phyloP scores from a whole-genome alignment of 139 green algal species.

The Tetradesmus obliquus region DNA sequence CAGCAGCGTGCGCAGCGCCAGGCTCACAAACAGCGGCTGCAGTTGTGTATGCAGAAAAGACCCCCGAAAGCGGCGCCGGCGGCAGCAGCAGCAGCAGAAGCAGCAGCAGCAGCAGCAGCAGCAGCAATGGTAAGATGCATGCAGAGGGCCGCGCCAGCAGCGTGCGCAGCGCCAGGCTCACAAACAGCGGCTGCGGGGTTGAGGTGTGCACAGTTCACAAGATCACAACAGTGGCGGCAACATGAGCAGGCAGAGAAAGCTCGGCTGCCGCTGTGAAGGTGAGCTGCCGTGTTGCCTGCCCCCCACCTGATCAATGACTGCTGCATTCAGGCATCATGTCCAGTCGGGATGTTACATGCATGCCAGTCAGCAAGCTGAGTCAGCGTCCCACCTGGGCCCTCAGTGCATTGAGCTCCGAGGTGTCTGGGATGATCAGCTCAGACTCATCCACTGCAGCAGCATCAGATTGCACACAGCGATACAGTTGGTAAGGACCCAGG shows the following conservation, averaged over 20 bases:
- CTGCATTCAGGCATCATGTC: too few relatives aligned
- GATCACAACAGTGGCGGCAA: too few relatives aligned
- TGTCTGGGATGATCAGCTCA: conserved; percentile 22
- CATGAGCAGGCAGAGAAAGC: neutral
- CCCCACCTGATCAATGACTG: too few relatives aligned
- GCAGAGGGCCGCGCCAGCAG: neutral
- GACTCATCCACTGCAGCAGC: neutral
- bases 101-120: neutral
- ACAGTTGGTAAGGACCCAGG: too few relatives aligned
- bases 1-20: conserved; percentile 10
- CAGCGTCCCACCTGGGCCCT: neutral
- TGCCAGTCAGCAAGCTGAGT: too few relatives aligned
- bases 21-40: conserved; percentile 7
- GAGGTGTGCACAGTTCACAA: too few relatives aligned
- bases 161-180: neutral
- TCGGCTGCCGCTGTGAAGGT: neutral
- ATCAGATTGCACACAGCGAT: neutral
- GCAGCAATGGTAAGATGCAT: neutral
- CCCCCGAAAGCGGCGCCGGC: neutral
- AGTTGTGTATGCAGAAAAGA: neutral
- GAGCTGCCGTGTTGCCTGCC: too few relatives aligned
- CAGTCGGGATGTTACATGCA: too few relatives aligned
- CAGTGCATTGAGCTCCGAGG: neutral
- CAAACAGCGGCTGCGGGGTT: neutral
- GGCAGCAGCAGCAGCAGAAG: neutral